Base-by-base conservation (phyloP, 2,329 filamentous ascomycete genomes). In the Cladophialophora carrionii region DNA sequence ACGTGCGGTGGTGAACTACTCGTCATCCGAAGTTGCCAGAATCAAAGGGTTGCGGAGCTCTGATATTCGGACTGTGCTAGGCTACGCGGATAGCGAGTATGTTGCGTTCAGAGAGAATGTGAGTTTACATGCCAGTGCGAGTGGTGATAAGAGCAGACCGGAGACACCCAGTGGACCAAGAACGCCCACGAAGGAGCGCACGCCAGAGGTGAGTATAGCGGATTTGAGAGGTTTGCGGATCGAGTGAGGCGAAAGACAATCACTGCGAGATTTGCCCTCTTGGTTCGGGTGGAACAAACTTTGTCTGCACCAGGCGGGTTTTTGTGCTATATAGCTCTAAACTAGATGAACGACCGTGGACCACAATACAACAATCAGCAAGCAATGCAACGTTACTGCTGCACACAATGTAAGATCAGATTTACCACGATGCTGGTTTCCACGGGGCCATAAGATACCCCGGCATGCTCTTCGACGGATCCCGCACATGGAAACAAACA, bases 51-150 rank as follows among this genome's bases (percentile, higher is more conserved):
- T 90, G 70, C 87, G 90, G 75, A 96, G 92, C 74, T 85, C 83
- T 5, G 90, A 96, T 75, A 97, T 99, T 68, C 83, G 88, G 55
- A 83, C 84, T 9, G 80, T 95, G 52, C 80, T 99, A 34, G 95
- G 94, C 3, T 99, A 97, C 78, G 91, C 92, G 22, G 93, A 97
- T 76, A 96, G 90, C 73, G 92, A 98, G 78, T 97, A 98, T 78
- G 90, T 98, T 48, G 93, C 92, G 9, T 83, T 95, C 73, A 83
- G 92, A 68, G 92, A 96, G 76, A 94, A 96, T 72, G 88, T 97
- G 68, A 92, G 91, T 52, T 87, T 96, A 9, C 60, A 61, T 17
- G 56, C 60, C 43, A 53, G 52, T 37, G 59, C 48, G 22, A 48
- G 46, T 46, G 53, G 48, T 12, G 57, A 65, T 24, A 64, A 61